Percentiles rank a stretch among this genome's conserved stretches.
Evolutionary conservation across 1,284 basidiomycete genomes (phyloP).

Genomic region (Trichosporon ovoides): DNA sequence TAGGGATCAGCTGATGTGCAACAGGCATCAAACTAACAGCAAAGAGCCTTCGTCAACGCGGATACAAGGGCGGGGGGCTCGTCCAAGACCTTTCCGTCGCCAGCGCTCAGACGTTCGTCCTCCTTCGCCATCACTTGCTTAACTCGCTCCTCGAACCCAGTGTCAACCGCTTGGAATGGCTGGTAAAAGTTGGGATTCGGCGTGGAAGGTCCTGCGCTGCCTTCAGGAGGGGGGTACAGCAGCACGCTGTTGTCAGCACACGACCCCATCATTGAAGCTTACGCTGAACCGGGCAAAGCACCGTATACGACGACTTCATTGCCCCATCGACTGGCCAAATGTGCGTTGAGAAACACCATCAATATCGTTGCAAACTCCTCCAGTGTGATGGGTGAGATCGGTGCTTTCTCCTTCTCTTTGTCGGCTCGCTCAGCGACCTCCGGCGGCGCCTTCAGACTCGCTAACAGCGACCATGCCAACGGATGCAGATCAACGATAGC

Average conservation of each 20-base stretch:
- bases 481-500: slow-evolving; percentile 78
- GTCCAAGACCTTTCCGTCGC: slow-evolving; percentile 53
- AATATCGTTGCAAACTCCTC: slow-evolving; percentile 69
- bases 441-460: slow-evolving; percentile 24
- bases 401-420: slow-evolving; percentile 24
- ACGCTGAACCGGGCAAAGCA: slow-evolving; percentile 69
- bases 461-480: slow-evolving; percentile 67
- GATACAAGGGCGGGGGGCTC: slow-evolving; percentile 69
- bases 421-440: slow-evolving; percentile 8
- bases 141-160: slow-evolving; percentile 63
- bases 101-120: slow-evolving; percentile 55
- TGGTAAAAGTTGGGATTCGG: slow-evolving; percentile 66
- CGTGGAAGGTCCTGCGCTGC: slow-evolving; percentile 52
- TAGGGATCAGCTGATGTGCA: slow-evolving; percentile 41
- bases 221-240: slow-evolving; percentile 38
- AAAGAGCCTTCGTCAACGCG: slow-evolving; percentile 80
- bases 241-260: slow-evolving; percentile 24
- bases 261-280: slow-evolving; percentile 5
- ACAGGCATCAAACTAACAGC: slow-evolving; percentile 58
- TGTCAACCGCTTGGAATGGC: slow-evolving; percentile 60
- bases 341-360: slow-evolving; percentile 85
- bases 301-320: slow-evolving; percentile 90
- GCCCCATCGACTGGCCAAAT: slow-evolving; percentile 82
- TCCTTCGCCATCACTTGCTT: slow-evolving; percentile 60
- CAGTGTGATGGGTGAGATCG: slow-evolving; percentile 56